Evolutionary conservation across 805 yeast species (phyloP).

Genomic region (Candida patagonica): DNA sequence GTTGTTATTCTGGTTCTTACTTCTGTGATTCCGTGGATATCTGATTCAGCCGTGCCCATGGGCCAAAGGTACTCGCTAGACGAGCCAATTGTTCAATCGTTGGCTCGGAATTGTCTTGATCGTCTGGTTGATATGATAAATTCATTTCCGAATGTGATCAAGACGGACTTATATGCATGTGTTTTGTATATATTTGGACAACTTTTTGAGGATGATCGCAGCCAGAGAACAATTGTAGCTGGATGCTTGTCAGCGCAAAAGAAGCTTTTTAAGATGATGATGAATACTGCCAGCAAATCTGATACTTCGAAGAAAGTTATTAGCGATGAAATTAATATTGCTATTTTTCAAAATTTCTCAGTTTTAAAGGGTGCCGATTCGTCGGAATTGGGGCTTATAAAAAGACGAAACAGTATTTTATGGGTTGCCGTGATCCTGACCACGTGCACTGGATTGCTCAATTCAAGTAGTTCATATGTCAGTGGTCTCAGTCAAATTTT

Average conservation of each 20-base stretch:
- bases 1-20: slow-evolving; percentile 57
- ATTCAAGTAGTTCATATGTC: slow-evolving; percentile 29
- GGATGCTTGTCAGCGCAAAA: slow-evolving; percentile 44
- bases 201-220: slow-evolving; percentile 37
- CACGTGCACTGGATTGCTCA: slow-evolving; percentile 29
- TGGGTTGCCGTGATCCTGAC: slow-evolving; percentile 39
- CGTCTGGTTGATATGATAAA: slow-evolving; percentile 54
- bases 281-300: slow-evolving; percentile 11
- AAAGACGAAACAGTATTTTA: slow-evolving; percentile 30
- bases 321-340: slow-evolving; percentile 23
- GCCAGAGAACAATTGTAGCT: slow-evolving; percentile 39
- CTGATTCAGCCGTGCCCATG: slow-evolving; percentile 8
- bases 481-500: slow-evolving; percentile 30
- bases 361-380: slow-evolving; percentile 6
- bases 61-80: background rate
- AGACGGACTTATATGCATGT: slow-evolving; percentile 63
- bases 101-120: slow-evolving; percentile 40
- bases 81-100: slow-evolving; percentile 1
- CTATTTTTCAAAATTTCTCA: slow-evolving; percentile 13
- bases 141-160: slow-evolving; percentile 58
- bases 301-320: slow-evolving; percentile 22
- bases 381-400: slow-evolving; percentile 12
- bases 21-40: slow-evolving; percentile 17
- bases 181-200: slow-evolving; percentile 52
- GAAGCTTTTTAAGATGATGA: slow-evolving; percentile 29